A percentile compares a stretch with the other conserved stretches of the same genome.
Conservation (phyloP, 169 alveolate species). For the Plasmodium adleri region DNA sequence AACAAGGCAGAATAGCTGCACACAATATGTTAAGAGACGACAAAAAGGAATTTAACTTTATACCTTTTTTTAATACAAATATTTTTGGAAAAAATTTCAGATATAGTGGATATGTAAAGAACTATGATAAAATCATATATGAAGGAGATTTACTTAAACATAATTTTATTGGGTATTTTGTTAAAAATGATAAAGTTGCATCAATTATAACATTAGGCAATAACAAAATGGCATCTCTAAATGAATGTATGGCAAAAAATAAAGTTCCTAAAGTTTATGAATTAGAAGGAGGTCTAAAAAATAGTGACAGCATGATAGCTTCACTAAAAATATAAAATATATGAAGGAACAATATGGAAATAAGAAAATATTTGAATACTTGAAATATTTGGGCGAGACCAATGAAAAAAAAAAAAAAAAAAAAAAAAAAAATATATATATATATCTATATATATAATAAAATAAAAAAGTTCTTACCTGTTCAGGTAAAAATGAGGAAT, state of each 20-base stretch:
- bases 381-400: too few species aligned
- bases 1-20: conserved; percentile 89
- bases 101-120: conserved; percentile 80
- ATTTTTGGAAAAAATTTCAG: conserved; percentile 84
- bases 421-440: not conserved
- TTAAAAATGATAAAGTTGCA: conserved; percentile 80
- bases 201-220: conserved; percentile 62
- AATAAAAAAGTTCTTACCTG: not conserved
- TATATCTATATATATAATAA: not conserved
- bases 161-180: conserved; percentile 85
- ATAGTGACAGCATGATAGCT: conserved; percentile 70
- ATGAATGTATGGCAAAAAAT: conserved; percentile 46
- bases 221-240: conserved; percentile 58
- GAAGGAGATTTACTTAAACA: conserved; percentile 84
- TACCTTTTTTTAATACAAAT: conserved; percentile 88
- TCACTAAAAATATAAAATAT: conserved; percentile 7
- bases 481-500: not conserved
- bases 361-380: too few species aligned
- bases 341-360: not conserved
- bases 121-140: conserved; percentile 79
- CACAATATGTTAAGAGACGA: conserved; percentile 79
- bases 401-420: conserved; percentile 1
- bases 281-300: conserved; percentile 62
- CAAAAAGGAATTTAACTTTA: conserved; percentile 73
- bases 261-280: conserved; percentile 50